Base-by-base conservation (phyloP, 192 early-diverging fungal species). In the Entomortierella parvispora region DNA sequence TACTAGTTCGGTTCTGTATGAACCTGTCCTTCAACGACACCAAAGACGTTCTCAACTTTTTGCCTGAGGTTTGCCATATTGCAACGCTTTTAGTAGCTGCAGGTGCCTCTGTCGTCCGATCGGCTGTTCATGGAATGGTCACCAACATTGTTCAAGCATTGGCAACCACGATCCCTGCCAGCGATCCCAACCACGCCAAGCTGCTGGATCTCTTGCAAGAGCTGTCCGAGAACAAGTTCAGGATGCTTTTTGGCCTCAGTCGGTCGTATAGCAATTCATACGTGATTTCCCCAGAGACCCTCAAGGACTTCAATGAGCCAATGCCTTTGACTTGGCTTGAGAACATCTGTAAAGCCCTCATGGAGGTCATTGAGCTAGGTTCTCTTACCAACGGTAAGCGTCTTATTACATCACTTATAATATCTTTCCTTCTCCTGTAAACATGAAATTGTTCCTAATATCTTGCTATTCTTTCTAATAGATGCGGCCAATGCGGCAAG, bases 71-170 rank as follows among this genome's bases (percentile, higher is more conserved):
- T 9, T 93, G 93, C 48, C 93, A 96, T 59, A 86, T 96, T 53
- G 86, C 96, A 1, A 91, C 92, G 25, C 81, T 97, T 69, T 75
- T 97, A 54, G 88, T 95, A 10, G 95, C 94, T 42, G 81, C 93
- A 7, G 97, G 97, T 0, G 88, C 93, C 0, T 91, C 94, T 5
- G 65, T 94, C 26, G 92, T 97, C 54, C 89, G 96, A 6, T 84
- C 91, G 0, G 91, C 95, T n/a, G 88, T 97, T 12, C 96, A 99
- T 68, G 96, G 95, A n/a, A 88, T 97, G 42, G 93, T 96, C 4
- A 89, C 97, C 62, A 96, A 99, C 60, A 85, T 95, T 32, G 89
- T 99, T 15, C 97, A 97, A 72, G 90, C 91, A 2, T 68, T 97
- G 47, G 89, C 84, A 17, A 93, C 92, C 2, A 62, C 88, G 1